These are phyloP conservation scores for Lachancea lanzarotensis DNA, from an alignment of 805 yeast genomes.

Conservation along the genomic window DNA sequence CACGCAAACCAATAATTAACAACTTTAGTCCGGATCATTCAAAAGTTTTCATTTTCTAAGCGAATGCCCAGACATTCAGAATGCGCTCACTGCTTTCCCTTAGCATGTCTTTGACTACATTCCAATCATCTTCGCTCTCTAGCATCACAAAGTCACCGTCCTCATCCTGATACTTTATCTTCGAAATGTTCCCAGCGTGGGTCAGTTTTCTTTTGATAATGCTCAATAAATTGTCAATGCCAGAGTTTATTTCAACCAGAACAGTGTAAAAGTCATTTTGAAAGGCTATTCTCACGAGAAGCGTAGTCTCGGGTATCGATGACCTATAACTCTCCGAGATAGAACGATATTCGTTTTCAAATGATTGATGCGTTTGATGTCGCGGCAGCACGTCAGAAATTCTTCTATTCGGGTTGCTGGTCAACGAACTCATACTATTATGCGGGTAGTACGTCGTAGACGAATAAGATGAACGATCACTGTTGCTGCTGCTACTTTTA, in stretches of 20 bases:
- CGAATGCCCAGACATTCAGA: conserved; percentile 37
- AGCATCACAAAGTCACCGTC: conserved; percentile 90
- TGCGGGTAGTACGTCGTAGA: conserved; percentile 21
- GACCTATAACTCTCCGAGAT: conserved; percentile 37
- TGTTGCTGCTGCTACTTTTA: conserved; percentile 25
- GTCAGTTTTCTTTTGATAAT: conserved; percentile 53
- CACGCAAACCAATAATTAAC: too few relatives aligned
- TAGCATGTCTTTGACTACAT: conserved; percentile 69
- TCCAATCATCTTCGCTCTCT: conserved; percentile 83
- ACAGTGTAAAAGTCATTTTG: conserved; percentile 53
- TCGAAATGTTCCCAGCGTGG: conserved; percentile 44
- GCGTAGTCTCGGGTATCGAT: conserved; percentile 34
- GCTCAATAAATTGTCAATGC: conserved; percentile 46
- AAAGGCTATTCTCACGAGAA: conserved; percentile 38
- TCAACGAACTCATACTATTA: conserved; percentile 25
- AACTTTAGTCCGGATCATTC: too few relatives aligned
- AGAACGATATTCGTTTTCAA: conserved; percentile 33
- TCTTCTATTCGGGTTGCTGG: conserved; percentile 21
- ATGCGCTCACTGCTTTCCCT: conserved; percentile 45
- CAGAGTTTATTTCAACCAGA: conserved; percentile 49
- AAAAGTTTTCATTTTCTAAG: conserved; percentile 8
- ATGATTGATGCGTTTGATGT: conserved; percentile 17
- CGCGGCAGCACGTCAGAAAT: conserved; percentile 27
- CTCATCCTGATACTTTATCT: conserved; percentile 82
- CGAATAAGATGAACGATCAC: conserved; percentile 22